Base-by-base conservation (phyloP, 345 rosid species). In the Crucihimalaya himalaica region DNA sequence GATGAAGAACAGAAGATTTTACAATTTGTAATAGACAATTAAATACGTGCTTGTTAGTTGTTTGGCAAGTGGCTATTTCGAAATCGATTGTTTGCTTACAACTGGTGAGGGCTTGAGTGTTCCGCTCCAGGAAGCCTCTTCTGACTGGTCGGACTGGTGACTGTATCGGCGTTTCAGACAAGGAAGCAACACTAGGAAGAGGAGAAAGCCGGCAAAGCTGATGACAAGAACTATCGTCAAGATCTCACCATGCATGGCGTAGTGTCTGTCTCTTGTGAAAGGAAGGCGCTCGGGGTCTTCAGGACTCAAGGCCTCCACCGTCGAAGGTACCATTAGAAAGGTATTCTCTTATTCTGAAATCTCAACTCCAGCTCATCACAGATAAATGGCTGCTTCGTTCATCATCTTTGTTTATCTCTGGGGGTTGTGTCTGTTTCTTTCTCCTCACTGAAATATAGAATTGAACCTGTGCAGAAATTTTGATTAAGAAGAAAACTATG, bases 181-280 rank as follows among this genome's bases (percentile, higher is more conserved):
- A 66, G 86, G 86, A 56, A 81, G 52, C 31, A 83, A 48, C 1
- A 83, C 46, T 19, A 87, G 25, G 27, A 78, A 63, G 14, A 81
- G 19, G 62, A 85, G 83, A 66, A 82, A 84, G 34, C 73, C 15
- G 20, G 83, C 70, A 63, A 87, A 85, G 68, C 76, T 1, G 18
- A 66, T 5, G 2, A 83, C 80, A 32, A 81, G 37, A 61, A 73
- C 48, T 18, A 83, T 5, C 78, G 70, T 59, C 70, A 72, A 25
- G 66, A 85, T 81, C 78, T 77, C 82, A 35, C 91, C 89, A 37
- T 87, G 81, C 55, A 83, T 56, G 12, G 79, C 86, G 27, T 80
- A 87, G 45, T 45, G 66, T 72, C 54, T 77, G 66, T 83, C 88
- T 18, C 56, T 66, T 37, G 78, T 70, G 64, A 78, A 63, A 18